Evolutionary conservation across 768 basidiomycete species (phyloP).

Genomic region (Psilocybe azurescens): DNA sequence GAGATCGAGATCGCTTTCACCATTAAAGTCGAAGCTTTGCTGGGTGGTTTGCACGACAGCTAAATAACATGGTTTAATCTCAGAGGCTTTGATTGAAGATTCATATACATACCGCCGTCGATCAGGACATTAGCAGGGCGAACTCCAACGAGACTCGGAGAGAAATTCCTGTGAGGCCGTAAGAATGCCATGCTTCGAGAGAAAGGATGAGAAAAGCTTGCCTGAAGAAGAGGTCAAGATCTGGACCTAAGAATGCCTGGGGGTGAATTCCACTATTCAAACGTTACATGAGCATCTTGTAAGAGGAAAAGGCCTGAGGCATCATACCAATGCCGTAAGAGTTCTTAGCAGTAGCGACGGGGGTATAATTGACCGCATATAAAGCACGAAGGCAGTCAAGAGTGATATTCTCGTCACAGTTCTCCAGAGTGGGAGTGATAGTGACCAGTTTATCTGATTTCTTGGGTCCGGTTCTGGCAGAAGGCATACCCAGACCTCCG

Average conservation of each 20-base stretch:
- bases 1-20: conserved; percentile 63
- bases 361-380: conserved; percentile 30
- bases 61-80: conserved; percentile 18
- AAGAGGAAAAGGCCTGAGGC: background rate
- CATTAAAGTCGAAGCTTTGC: conserved; percentile 51
- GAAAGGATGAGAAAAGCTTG: background rate
- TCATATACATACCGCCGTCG: conserved; percentile 34
- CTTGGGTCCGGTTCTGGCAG: conserved; percentile 27
- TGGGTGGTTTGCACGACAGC: conserved; percentile 49
- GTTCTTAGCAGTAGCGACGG: conserved; percentile 31
- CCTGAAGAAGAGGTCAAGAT: conserved; percentile 28
- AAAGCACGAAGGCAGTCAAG: conserved; percentile 35
- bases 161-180: conserved; percentile 20
- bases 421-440: conserved; percentile 26
- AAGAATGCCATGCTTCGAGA: background rate
- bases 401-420: conserved; percentile 32
- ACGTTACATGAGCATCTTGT: background rate
- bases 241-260: conserved; percentile 29
- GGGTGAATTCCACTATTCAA: conserved; percentile 31
- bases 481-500: conserved; percentile 28
- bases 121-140: conserved; percentile 37
- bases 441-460: conserved; percentile 29
- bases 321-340: conserved; percentile 32
- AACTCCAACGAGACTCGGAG: conserved; percentile 39
- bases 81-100: background rate